Evolutionary conservation across 2,329 filamentous ascomycete genomes (phyloP).

Genomic region (Penicillium sp.): DNA sequence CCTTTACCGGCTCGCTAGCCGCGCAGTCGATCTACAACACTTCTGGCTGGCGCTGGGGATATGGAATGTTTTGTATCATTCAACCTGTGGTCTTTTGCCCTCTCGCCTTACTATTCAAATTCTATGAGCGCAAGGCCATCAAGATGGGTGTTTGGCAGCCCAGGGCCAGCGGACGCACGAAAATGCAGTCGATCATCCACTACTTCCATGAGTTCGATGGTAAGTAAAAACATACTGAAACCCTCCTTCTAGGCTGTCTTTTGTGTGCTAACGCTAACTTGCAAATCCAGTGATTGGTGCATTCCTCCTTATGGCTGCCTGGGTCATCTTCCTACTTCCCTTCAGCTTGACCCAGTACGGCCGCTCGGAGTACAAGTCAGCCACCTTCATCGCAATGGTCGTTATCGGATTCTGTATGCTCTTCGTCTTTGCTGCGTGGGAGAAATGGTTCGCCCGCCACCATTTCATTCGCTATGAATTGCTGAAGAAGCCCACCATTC

Average conservation of each 20-base stretch:
- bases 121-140: slow-evolving; percentile 62
- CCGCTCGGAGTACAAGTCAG: slow-evolving; percentile 29
- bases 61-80: slow-evolving; percentile 64
- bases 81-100: slow-evolving; percentile 60
- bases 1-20: slow-evolving; percentile 58
- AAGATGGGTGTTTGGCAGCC: slow-evolving; percentile 56
- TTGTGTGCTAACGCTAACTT: slow-evolving; percentile 14
- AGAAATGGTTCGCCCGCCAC: slow-evolving; percentile 26
- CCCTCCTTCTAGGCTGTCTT: too few relatives aligned
- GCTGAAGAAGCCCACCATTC: slow-evolving; percentile 28
- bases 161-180: slow-evolving; percentile 50
- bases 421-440: slow-evolving; percentile 27
- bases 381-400: slow-evolving; percentile 29
- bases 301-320: slow-evolving; percentile 34
- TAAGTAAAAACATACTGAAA: slow-evolving; percentile 33
- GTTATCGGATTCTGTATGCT: slow-evolving; percentile 23
- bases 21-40: slow-evolving; percentile 54
- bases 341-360: slow-evolving; percentile 33
- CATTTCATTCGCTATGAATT: slow-evolving; percentile 31
- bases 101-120: slow-evolving; percentile 58
- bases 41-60: slow-evolving; percentile 41
- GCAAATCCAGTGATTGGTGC: slow-evolving; percentile 31
- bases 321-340: slow-evolving; percentile 36
- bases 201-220: slow-evolving; percentile 67
- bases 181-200: slow-evolving; percentile 53